A percentile compares a stretch with the other conserved stretches of the same genome.
These are phyloP conservation scores for Solanum chiquidenum DNA, from an alignment of 257 asterid genomes.

Conservation along the genomic window DNA sequence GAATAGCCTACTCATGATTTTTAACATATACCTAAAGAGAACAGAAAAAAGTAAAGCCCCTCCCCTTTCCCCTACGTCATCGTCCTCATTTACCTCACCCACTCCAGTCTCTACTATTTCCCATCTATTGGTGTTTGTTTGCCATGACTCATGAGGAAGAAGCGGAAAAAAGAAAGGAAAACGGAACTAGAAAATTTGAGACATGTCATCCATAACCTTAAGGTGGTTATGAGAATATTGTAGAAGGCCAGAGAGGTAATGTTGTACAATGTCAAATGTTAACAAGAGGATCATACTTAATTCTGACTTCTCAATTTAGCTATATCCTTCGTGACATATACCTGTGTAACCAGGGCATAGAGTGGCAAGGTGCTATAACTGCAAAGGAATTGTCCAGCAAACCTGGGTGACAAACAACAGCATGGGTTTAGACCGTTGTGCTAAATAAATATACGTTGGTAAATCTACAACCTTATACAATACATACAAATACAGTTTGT, in stretches of 20 bases:
- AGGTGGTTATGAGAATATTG: not conserved
- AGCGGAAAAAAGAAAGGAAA: not conserved
- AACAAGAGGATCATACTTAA: not conserved
- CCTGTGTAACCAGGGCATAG: slow-evolving; percentile 91
- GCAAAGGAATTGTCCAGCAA: slow-evolving; percentile 79
- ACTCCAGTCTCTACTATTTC: not conserved
- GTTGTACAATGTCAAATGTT: not conserved
- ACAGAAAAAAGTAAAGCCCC: not conserved
- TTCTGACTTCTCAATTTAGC: not conserved
- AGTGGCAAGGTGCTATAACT: slow-evolving; percentile 94
- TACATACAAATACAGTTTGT: not conserved
- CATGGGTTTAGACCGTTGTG: not conserved
- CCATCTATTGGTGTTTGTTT: not conserved
- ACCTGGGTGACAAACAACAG: slow-evolving; percentile 22
- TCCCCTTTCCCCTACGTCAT: not conserved
- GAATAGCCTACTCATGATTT: not conserved
- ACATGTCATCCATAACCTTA: not conserved
- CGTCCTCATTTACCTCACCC: not conserved
- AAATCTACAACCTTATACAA: not conserved
- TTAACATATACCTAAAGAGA: not conserved
- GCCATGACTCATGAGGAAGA: not conserved
- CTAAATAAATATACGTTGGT: not conserved
- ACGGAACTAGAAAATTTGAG: not conserved
- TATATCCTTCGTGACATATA: not conserved
- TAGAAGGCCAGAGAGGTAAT: not conserved